Conservation (phyloP, 495 filamentous ascomycete species). For the Cercophora newfieldiana region DNA sequence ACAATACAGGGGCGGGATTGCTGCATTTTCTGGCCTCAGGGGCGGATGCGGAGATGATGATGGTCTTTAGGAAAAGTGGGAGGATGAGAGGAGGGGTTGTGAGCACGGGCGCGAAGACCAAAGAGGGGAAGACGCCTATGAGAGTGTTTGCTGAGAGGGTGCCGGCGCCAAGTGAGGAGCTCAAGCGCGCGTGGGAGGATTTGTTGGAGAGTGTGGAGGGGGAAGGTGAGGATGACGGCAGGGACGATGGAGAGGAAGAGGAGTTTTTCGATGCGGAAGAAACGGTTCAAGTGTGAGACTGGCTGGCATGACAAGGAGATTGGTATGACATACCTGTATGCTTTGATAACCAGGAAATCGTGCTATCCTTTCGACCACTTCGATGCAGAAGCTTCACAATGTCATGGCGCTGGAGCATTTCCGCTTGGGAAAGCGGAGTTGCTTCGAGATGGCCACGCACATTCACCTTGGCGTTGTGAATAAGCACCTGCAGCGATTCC, state of each 20-base stretch:
- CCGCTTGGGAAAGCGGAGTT: no score
- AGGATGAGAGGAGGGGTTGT: neutral
- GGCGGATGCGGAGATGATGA: neutral
- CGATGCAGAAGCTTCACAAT: no score
- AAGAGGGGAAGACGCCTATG: neutral
- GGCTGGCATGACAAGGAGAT: no score
- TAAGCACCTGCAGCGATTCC: no score
- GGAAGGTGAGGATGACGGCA: neutral
- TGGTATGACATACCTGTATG: no score
- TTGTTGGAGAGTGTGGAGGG: neutral
- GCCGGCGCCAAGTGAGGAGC: neutral
- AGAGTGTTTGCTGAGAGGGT: neutral
- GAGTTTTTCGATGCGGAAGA: neutral
- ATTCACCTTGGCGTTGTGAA: no score
- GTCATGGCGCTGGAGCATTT: no score
- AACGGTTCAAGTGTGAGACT: neutral
- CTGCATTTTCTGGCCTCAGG: neutral
- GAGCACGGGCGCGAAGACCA: neutral
- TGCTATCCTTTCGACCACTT: no score
- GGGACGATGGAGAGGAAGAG: no score
- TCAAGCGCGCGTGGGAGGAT: neutral
- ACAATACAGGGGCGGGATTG: neutral
- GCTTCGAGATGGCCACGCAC: no score
- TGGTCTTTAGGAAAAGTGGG: neutral
- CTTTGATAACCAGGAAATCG: no score